These are phyloP conservation scores for Miscanthus sacchariflorus DNA, from an alignment of 202 grass and related monocot species.

Conservation along the genomic window DNA sequence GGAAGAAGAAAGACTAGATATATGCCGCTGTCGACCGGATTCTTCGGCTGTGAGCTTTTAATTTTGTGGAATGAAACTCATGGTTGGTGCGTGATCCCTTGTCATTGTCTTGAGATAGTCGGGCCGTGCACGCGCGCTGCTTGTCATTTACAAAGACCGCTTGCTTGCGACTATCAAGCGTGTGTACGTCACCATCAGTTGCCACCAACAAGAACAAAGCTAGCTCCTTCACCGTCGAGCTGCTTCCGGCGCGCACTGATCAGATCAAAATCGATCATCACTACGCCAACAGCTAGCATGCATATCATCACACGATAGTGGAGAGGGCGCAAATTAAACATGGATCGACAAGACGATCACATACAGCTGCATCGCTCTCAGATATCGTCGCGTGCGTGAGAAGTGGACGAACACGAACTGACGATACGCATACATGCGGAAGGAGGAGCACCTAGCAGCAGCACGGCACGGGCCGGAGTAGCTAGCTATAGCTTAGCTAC, in stretches of 20 bases:
- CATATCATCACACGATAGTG: too few species aligned
- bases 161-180: neutral
- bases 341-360: too few species aligned
- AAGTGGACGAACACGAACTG: too few species aligned
- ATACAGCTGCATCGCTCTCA: too few species aligned
- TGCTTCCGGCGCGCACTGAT: neutral
- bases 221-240: too few species aligned
- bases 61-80: neutral
- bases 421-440: too few species aligned
- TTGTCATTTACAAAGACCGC: neutral
- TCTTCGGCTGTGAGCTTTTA: neutral
- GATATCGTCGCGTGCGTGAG: too few species aligned
- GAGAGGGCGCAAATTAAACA: too few species aligned
- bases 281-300: neutral
- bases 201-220: neutral
- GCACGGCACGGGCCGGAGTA: too few species aligned
- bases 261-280: neutral
- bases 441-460: too few species aligned
- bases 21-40: neutral
- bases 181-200: neutral
- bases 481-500: too few species aligned
- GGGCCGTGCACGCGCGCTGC: slow-evolving; percentile 4
- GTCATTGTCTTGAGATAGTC: slow-evolving; percentile 5
- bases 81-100: neutral
- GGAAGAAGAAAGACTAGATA: neutral